Percentiles rank a stretch among this genome's conserved stretches.
These are phyloP conservation scores for Gilbertella persicaria DNA, from an alignment of 371 early-diverging fungal species.

Conservation along the genomic window DNA sequence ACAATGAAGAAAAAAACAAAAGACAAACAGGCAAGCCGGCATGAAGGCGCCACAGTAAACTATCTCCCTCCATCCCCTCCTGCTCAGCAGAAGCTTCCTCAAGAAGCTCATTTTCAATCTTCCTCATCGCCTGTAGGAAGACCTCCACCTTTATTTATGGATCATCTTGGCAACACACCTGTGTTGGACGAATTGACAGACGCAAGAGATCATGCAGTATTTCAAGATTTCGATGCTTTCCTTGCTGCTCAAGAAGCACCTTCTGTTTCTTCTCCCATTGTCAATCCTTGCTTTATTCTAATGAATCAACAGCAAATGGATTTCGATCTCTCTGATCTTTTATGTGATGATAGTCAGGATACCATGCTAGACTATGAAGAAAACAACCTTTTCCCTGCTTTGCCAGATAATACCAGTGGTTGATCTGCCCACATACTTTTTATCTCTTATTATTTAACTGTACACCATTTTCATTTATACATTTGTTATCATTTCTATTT, in stretches of 20 bases:
- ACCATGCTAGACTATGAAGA: background rate
- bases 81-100: constrained; percentile 59
- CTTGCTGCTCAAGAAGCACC: constrained; percentile 3
- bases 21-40: constrained; percentile 6
- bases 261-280: background rate
- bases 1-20: constrained; percentile 10
- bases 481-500: background rate
- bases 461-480: background rate
- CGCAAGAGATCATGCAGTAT: background rate
- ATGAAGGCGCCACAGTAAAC: background rate
- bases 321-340: constrained; percentile 2
- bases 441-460: background rate
- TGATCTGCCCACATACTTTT: background rate
- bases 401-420: constrained; percentile 2
- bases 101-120: constrained; percentile 28
- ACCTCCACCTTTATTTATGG: constrained; percentile 8
- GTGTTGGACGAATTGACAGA: background rate
- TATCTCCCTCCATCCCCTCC: constrained; percentile 14
- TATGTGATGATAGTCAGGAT: constrained; percentile 4
- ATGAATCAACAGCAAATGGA: constrained; percentile 3
- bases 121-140: constrained; percentile 17
- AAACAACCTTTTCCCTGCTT: constrained; percentile 6
- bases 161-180: background rate
- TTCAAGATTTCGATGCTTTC: constrained; percentile 7
- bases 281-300: background rate